Conservation (phyloP, 108 stramenopile genomes). For the Nannochloropsis oceanica region DNA sequence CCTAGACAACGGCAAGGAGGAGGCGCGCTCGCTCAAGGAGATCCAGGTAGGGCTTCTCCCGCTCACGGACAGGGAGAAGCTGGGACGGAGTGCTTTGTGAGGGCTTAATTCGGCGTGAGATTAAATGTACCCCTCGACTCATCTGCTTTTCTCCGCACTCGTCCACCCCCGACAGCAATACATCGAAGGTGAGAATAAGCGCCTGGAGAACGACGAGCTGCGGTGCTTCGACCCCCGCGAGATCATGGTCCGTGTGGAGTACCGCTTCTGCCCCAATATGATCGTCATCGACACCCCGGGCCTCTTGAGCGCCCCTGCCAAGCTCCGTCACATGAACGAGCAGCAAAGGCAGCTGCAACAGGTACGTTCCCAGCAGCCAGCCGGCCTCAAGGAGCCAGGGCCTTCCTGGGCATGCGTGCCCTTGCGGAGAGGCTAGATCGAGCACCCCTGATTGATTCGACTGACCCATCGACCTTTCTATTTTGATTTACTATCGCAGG, state of each 20-base stretch:
- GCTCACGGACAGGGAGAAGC: neutral
- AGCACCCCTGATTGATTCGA: neutral
- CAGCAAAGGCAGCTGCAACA: constrained; percentile 53
- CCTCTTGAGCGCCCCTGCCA: constrained; percentile 40
- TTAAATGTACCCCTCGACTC: neutral
- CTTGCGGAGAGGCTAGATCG: no score
- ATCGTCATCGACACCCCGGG: constrained; percentile 85
- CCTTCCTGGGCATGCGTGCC: neutral
- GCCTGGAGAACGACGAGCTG: constrained; percentile 65
- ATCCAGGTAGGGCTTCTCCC: constrained; percentile 1
- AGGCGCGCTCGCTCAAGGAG: constrained; percentile 4
- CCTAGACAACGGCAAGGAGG: constrained; percentile 37
- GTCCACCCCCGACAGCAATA: constrained; percentile 46
- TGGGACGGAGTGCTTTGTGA: neutral
- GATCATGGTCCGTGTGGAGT: constrained; percentile 83
- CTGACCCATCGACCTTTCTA: neutral
- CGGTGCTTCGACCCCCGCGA: constrained; percentile 70
- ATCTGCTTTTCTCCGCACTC: neutral
- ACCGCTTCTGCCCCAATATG: constrained; percentile 85
- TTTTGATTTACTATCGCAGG: constrained; percentile 8
- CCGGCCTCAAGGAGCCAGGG: neutral
- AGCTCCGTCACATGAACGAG: constrained; percentile 46
- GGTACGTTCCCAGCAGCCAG: neutral
- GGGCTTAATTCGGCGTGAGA: neutral
- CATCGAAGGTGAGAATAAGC: constrained; percentile 69